These are phyloP conservation scores for Haplosporangium sp. DNA, from an alignment of 371 early-diverging fungal genomes.

Conservation along the genomic window DNA sequence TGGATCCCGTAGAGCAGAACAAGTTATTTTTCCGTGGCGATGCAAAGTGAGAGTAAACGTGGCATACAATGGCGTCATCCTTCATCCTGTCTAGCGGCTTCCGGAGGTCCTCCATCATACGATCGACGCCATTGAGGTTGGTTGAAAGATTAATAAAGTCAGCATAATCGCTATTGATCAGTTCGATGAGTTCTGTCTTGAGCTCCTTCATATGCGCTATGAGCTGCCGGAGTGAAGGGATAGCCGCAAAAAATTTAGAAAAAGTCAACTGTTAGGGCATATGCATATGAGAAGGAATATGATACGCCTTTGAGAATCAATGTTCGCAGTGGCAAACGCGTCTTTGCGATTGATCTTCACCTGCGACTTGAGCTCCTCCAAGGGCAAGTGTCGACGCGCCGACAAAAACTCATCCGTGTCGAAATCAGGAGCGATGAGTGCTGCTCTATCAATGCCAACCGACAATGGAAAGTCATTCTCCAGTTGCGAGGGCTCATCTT, in stretches of 20 bases:
- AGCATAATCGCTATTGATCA: conserved; percentile 85
- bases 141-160: conserved; percentile 86
- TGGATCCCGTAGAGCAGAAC: background rate
- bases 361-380: conserved; percentile 76
- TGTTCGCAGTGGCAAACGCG: no score
- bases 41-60: background rate
- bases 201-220: conserved; percentile 68
- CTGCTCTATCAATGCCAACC: conserved; percentile 62
- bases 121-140: conserved; percentile 82
- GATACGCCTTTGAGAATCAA: no score
- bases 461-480: conserved; percentile 42
- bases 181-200: conserved; percentile 81
- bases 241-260: background rate
- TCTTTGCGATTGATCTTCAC: conserved; percentile 3
- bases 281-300: background rate
- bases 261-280: background rate
- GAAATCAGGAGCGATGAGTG: conserved; percentile 64
- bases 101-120: conserved; percentile 70
- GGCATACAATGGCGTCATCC: conserved; percentile 67
- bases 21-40: background rate
- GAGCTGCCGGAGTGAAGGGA: conserved; percentile 36
- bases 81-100: conserved; percentile 70
- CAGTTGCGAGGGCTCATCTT: conserved; percentile 8
- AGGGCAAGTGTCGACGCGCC: conserved; percentile 72
- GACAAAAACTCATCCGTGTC: conserved; percentile 73